A percentile compares a stretch with the other conserved stretches of the same genome.
These are phyloP conservation scores for Roridomyces roridus DNA, from an alignment of 768 basidiomycete species.

Conservation along the genomic window DNA sequence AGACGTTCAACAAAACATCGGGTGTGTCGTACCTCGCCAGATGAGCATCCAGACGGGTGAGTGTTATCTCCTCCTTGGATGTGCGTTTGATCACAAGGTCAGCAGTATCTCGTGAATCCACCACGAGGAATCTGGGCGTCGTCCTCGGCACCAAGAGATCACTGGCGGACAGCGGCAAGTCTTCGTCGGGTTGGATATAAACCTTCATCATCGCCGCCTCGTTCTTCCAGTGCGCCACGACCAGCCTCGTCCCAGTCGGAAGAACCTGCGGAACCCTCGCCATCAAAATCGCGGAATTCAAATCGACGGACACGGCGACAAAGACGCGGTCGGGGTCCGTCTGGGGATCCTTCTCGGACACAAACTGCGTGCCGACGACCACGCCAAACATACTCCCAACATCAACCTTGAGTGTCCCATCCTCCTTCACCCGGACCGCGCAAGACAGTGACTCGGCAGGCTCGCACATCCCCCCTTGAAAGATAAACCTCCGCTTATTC, in stretches of 20 bases:
- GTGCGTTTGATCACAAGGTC: constrained; percentile 8
- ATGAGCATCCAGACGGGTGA: constrained; percentile 12
- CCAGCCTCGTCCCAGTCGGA: not conserved
- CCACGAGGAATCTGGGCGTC: constrained; percentile 6
- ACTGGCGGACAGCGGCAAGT: not conserved
- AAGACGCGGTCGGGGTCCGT: not conserved
- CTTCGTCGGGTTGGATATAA: not conserved
- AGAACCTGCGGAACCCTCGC: not conserved
- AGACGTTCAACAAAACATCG: not conserved
- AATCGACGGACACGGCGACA: constrained; percentile 12
- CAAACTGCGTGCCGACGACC: constrained; percentile 20
- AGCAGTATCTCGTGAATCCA: constrained; percentile 6
- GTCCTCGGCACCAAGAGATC: not conserved
- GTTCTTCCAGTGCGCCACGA: constrained; percentile 18
- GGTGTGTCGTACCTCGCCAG: constrained; percentile 1
- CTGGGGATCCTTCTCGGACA: not conserved
- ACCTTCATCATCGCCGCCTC: constrained; percentile 20
- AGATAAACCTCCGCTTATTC: constrained; percentile 14
- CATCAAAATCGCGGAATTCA: constrained; percentile 8
- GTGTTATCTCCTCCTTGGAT: not conserved
- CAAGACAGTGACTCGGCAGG: not conserved
- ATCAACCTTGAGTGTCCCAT: constrained; percentile 7
- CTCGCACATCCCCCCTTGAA: constrained; percentile 9
- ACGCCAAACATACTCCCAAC: constrained; percentile 12
- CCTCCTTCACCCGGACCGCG: constrained; percentile 1